These are phyloP conservation scores for Colletotrichum aenigma DNA, from an alignment of 2,329 filamentous ascomycete species.

Conservation along the genomic window DNA sequence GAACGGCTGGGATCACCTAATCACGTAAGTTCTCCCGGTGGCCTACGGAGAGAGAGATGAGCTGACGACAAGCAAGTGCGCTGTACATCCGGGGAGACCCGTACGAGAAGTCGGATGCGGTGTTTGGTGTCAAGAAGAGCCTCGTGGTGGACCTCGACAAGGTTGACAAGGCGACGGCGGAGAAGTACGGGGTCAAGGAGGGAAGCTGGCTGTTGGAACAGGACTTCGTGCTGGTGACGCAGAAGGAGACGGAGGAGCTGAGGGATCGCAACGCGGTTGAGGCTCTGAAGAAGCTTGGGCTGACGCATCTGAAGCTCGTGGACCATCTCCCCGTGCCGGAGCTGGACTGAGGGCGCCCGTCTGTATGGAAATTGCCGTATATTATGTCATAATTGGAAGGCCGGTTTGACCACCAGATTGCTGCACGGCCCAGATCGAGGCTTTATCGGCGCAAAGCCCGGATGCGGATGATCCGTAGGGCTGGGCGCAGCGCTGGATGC, in stretches of 20 bases:
- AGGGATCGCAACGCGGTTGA: slow-evolving; percentile 67
- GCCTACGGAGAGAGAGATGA: neutral
- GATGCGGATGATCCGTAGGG: neutral
- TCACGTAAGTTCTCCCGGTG: slow-evolving; percentile 69
- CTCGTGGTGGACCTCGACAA: slow-evolving; percentile 68
- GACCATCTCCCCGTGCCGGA: slow-evolving; percentile 80
- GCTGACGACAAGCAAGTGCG: slow-evolving; percentile 52
- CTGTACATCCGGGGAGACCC: slow-evolving; percentile 79
- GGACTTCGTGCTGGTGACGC: slow-evolving; percentile 78
- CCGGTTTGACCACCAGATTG: neutral
- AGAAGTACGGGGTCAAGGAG: slow-evolving; percentile 67
- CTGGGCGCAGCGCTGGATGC: neutral
- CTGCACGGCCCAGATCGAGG: neutral
- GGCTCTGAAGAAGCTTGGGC: slow-evolving; percentile 69
- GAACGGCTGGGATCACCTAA: slow-evolving; percentile 76
- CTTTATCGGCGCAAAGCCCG: neutral
- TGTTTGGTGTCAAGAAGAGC: slow-evolving; percentile 86
- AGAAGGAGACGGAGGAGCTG: slow-evolving; percentile 70
- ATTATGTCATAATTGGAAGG: neutral
- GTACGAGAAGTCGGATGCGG: slow-evolving; percentile 83
- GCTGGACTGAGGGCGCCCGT: slow-evolving; percentile 36
- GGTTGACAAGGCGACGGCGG: slow-evolving; percentile 57
- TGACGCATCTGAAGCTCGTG: slow-evolving; percentile 70
- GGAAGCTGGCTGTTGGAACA: slow-evolving; percentile 69
- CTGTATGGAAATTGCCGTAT: neutral